Evolutionary conservation across 441 rosid genomes (phyloP).

Genomic region (Pelargonium citronellum): DNA sequence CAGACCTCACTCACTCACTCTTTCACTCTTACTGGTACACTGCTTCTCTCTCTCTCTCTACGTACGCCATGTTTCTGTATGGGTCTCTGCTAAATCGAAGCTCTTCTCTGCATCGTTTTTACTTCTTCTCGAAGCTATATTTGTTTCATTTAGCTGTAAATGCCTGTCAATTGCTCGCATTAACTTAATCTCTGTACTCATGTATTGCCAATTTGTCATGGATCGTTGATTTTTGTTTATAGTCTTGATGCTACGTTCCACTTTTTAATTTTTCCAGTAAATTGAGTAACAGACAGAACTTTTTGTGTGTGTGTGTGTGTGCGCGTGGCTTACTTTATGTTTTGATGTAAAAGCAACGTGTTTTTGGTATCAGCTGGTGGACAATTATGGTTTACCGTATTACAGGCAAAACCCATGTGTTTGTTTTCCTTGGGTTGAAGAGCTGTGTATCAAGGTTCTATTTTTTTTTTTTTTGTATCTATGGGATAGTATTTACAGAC

Average conservation of each 20-base stretch:
- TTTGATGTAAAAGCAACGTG: background rate
- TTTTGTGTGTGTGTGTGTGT: background rate
- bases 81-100: background rate
- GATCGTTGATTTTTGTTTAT: background rate
- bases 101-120: background rate
- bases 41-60: background rate
- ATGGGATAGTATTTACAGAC: background rate
- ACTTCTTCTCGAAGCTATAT: background rate
- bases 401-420: background rate
- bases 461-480: background rate
- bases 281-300: background rate
- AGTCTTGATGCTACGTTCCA: constrained; percentile 5
- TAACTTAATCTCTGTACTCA: background rate
- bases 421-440: constrained; percentile 4
- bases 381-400: background rate
- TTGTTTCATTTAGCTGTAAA: background rate
- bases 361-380: too few species aligned
- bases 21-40: background rate
- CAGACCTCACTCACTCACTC: background rate
- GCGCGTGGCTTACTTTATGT: background rate
- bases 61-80: background rate
- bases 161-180: background rate
- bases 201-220: background rate
- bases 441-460: background rate
- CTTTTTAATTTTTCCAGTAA: background rate